These are phyloP conservation scores for Tillandsia leiboldiana DNA, from an alignment of 176 grass and related monocot genomes.

Conservation along the genomic window DNA sequence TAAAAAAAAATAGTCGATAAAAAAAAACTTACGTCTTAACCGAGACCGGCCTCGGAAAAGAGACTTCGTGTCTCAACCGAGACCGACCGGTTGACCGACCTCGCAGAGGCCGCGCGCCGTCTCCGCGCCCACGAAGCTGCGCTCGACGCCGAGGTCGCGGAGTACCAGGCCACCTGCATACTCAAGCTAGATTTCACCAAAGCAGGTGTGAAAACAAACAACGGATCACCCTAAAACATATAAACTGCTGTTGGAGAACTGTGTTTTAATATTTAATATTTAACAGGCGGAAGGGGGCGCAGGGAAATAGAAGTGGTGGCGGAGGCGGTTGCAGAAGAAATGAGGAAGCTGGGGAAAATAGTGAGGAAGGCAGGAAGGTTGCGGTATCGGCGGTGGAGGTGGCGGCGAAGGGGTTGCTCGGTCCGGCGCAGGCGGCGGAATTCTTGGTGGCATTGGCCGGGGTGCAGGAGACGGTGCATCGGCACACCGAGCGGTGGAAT, in stretches of 20 bases:
- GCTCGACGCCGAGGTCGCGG: not conserved
- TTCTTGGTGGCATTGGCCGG: slow-evolving; percentile 5
- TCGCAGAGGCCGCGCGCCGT: not conserved
- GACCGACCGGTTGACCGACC: too few species aligned
- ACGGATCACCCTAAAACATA: too few species aligned
- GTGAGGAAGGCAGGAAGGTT: not conserved
- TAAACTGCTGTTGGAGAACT: too few species aligned
- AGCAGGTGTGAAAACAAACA: not conserved
- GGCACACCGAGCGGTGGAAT: not conserved
- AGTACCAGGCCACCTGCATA: slow-evolving; percentile 4
- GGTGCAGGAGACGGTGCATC: not conserved
- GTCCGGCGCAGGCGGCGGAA: not conserved
- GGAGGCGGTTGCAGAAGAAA: not conserved
- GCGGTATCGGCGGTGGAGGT: slow-evolving; percentile 2
- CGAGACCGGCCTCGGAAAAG: too few species aligned
- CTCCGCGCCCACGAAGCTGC: not conserved
- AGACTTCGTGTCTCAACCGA: too few species aligned
- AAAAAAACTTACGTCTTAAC: too few species aligned
- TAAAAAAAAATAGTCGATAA: too few species aligned
- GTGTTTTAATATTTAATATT: too few species aligned
- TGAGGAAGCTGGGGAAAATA: slow-evolving; percentile 1
- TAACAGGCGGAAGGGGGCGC: not conserved
- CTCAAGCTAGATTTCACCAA: not conserved
- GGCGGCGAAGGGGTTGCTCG: not conserved
- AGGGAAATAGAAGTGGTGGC: not conserved